Conservation (phyloP, 306 rosid genomes). For the Abrus pulchellus region DNA sequence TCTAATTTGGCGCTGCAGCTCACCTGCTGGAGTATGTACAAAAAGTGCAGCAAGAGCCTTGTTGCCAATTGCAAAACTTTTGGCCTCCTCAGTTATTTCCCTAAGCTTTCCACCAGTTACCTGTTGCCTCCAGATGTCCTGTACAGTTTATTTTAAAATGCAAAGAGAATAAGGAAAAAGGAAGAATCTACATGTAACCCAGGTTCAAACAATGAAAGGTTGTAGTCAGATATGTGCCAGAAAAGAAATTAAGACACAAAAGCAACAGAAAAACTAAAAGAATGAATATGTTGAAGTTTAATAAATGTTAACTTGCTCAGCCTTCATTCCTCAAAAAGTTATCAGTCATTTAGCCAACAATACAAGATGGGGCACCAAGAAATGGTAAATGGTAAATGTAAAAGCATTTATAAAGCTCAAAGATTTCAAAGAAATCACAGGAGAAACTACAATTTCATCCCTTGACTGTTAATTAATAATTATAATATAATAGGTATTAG, state of each 20-base stretch:
- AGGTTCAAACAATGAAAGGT: constrained; percentile 24
- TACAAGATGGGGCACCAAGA: constrained; percentile 26
- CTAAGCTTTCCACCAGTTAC: constrained; percentile 97
- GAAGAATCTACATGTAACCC: constrained; percentile 19
- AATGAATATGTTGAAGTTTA: constrained; percentile 1
- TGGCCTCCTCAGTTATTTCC: constrained; percentile 95
- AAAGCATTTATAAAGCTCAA: neutral
- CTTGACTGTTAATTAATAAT: constrained; percentile 20
- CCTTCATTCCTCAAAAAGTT: constrained; percentile 34
- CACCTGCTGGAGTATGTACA: constrained; percentile 99
- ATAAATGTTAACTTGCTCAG: constrained; percentile 24
- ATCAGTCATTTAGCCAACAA: constrained; percentile 26
- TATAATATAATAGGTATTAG: constrained; percentile 15
- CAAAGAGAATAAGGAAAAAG: constrained; percentile 42
- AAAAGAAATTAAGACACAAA: constrained; percentile 6
- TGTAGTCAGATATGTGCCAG: constrained; percentile 5
- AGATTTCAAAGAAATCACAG: constrained; percentile 26
- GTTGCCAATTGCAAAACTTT: constrained; percentile 88
- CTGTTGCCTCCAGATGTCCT: constrained; percentile 94
- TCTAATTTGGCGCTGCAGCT: constrained; percentile 97
- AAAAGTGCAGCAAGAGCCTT: constrained; percentile 94
- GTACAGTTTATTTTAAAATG: constrained; percentile 46
- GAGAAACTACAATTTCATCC: constrained; percentile 32
- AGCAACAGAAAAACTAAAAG: constrained; percentile 29
- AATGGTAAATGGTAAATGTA: neutral